phyloP scores from a whole-genome alignment of 2,329 filamentous ascomycete species.

The Zymoseptoria passerinii region DNA sequence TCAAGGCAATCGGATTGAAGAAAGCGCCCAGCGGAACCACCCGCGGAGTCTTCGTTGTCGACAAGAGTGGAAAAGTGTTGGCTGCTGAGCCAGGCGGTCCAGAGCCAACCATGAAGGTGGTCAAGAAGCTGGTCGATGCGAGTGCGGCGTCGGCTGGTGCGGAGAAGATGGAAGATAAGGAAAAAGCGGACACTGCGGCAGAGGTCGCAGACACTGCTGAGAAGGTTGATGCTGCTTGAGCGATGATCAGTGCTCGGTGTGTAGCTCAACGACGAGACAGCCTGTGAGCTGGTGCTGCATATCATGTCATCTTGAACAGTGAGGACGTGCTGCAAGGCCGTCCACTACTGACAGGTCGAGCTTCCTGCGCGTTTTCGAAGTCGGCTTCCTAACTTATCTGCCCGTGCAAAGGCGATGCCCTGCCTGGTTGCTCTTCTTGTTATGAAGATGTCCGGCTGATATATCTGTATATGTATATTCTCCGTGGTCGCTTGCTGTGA shows the following conservation, averaged over 20 bases:
- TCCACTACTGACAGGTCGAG: too few species aligned
- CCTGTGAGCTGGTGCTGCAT: not conserved
- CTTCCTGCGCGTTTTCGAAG: not conserved
- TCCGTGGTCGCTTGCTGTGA: too few species aligned
- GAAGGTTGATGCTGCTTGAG: constrained; percentile 16
- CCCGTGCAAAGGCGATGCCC: too few species aligned
- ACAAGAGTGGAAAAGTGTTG: constrained; percentile 61
- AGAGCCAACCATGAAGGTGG: constrained; percentile 65
- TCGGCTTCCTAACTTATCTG: too few species aligned
- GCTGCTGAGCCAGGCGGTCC: constrained; percentile 68
- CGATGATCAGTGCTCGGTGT: not conserved
- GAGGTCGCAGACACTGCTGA: constrained; percentile 42
- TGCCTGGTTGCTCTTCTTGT: too few species aligned
- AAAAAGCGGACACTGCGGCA: constrained; percentile 33
- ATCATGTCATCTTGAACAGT: too few species aligned
- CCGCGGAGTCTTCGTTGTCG: constrained; percentile 78
- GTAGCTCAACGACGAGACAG: not conserved
- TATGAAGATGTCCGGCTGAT: too few species aligned
- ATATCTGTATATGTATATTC: too few species aligned
- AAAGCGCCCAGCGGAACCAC: constrained; percentile 73
- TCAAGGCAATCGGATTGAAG: constrained; percentile 80
- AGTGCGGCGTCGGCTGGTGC: constrained; percentile 27
- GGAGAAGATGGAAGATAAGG: constrained; percentile 23
- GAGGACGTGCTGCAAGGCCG: too few species aligned
- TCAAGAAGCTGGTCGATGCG: constrained; percentile 59